Conservation (phyloP, 805 yeast species). For the Kodamaea hsintzibuensis region DNA sequence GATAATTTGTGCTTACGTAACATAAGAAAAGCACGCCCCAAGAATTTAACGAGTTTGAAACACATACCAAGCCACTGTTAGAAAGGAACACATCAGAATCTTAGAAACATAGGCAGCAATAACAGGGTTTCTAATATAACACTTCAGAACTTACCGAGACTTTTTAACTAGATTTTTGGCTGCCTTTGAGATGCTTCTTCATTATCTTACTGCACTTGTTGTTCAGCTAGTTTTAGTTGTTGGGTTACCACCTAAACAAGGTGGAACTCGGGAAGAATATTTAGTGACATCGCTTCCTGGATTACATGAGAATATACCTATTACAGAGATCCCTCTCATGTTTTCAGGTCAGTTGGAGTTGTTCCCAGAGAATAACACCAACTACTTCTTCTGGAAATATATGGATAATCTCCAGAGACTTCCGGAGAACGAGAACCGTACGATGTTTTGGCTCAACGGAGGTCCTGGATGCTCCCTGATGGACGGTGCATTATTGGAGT, state of each 20-base stretch:
- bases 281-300: slow-evolving; percentile 42
- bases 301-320: slow-evolving; percentile 29
- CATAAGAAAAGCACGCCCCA: background rate
- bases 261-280: slow-evolving; percentile 15
- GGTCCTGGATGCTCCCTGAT: slow-evolving; percentile 98
- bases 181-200: background rate
- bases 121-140: background rate
- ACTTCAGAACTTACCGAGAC: background rate
- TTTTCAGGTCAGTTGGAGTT: slow-evolving; percentile 68
- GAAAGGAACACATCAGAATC: background rate
- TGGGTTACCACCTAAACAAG: slow-evolving; percentile 10
- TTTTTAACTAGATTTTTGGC: background rate
- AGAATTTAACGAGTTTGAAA: background rate
- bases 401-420: slow-evolving; percentile 27
- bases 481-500: slow-evolving; percentile 95
- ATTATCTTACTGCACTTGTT: background rate
- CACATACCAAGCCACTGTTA: background rate
- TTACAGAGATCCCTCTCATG: slow-evolving; percentile 50
- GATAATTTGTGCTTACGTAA: background rate
- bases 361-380: slow-evolving; percentile 51
- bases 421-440: slow-evolving; percentile 39
- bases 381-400: slow-evolving; percentile 79
- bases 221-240: background rate
- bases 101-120: background rate
- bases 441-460: slow-evolving; percentile 91